Base-by-base conservation (phyloP, 805 yeast genomes). In the Soucietia sequanensis region DNA sequence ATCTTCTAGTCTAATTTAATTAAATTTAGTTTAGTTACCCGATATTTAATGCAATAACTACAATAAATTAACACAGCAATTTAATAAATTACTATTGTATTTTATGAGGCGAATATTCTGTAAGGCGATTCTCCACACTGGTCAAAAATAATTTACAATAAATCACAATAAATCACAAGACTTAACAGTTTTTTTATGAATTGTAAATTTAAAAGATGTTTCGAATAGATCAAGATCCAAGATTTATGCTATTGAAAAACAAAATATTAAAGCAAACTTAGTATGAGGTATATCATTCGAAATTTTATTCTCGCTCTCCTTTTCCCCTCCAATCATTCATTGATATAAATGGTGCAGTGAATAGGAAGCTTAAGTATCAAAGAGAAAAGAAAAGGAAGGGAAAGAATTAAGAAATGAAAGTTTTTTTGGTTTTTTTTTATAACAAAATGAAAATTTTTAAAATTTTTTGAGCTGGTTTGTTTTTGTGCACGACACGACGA, bases 171-270 rank as follows among this genome's bases (percentile, higher is more conserved):
- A n/a, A n/a, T n/a, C n/a, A n/a, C n/a, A n/a, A n/a, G n/a, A n/a
- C n/a, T n/a, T n/a, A n/a, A n/a, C n/a, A n/a, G n/a, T n/a, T n/a
- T n/a, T n/a, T n/a, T n/a, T n/a, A n/a, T n/a, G n/a, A n/a, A n/a
- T n/a, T n/a, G n/a, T 14, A 25, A 6, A n/a, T 7, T n/a, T 25
- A 8, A 25, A 7, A 25, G 11, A 23, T 64, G 60, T 65, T 25
- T 47, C 70, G 68, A 60, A 47, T n/a, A 51, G 61, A 66, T 65
- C 62, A 62, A 64, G 56, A 52, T 60, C 68, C 67, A 54, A 51
- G 41, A 23, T 16, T n/a, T 29, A 44, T 24, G 46, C 54, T 43
- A 50, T n/a, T n/a, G n/a, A n/a, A n/a, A n/a, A n/a, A n/a, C n/a
- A n/a, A n/a, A n/a, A n/a, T n/a, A n/a, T n/a, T n/a, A 33, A 28